A percentile compares a stretch with the other conserved stretches of the same genome.
Evolutionary conservation across 2,329 filamentous ascomycete genomes (phyloP).

Genomic region (Pseudocercospora macadamiae): DNA sequence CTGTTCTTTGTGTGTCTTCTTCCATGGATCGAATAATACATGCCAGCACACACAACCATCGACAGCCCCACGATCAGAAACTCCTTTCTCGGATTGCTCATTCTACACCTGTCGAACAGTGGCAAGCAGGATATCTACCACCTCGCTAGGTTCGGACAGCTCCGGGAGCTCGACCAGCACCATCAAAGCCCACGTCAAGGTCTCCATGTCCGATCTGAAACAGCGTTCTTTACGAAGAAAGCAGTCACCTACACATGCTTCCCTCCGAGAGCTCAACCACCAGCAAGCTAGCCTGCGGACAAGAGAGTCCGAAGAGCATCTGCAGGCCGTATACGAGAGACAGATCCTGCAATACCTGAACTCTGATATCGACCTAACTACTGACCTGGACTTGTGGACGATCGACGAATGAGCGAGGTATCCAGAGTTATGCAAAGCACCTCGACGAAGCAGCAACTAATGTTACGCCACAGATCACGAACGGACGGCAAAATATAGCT

Average conservation of each 20-base stretch:
- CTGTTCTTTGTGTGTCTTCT: slow-evolving; percentile 29
- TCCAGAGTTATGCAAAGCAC: too few relatives aligned
- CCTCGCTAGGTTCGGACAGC: slow-evolving; percentile 14
- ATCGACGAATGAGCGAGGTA: slow-evolving; percentile 19
- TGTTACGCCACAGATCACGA: too few relatives aligned
- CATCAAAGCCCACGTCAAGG: slow-evolving; percentile 17
- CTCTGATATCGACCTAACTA: slow-evolving; percentile 8
- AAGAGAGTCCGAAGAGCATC: slow-evolving; percentile 34
- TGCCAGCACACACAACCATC: slow-evolving; percentile 12
- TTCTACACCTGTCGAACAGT: slow-evolving; percentile 29
- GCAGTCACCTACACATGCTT: slow-evolving; percentile 30
- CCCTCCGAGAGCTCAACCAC: slow-evolving; percentile 35
- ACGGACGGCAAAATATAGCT: too few relatives aligned
- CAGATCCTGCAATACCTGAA: slow-evolving; percentile 39
- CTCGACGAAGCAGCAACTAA: too few relatives aligned
- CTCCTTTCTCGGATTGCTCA: slow-evolving; percentile 26
- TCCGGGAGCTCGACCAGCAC: slow-evolving; percentile 22
- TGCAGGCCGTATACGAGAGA: slow-evolving; percentile 36
- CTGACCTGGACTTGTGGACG: slow-evolving; percentile 13
- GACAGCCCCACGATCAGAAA: slow-evolving; percentile 12
- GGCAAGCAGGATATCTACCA: slow-evolving; percentile 4
- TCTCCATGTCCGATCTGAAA: slow-evolving; percentile 12
- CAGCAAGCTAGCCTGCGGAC: slow-evolving; percentile 25
- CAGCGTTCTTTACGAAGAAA: slow-evolving; percentile 30
- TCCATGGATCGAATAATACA: slow-evolving; percentile 15